Evolutionary conservation across 2,329 filamentous ascomycete genomes (phyloP).

Genomic region (Meredithiella fracta): DNA sequence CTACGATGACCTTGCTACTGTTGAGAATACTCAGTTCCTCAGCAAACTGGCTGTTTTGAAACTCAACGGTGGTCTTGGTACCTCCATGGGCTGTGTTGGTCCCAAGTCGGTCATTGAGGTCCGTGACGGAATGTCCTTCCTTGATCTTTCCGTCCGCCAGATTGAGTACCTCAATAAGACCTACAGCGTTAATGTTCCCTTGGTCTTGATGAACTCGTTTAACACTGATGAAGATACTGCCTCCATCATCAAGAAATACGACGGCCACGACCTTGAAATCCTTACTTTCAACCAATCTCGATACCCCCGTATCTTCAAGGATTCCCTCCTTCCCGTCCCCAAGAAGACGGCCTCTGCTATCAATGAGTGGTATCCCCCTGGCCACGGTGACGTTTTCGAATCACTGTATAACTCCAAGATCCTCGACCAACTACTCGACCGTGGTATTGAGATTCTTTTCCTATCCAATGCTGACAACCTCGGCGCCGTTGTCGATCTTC

Average conservation of each 20-base stretch:
- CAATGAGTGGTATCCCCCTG: conserved; percentile 95
- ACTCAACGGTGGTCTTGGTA: conserved; percentile 97
- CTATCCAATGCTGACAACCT: conserved; percentile 98
- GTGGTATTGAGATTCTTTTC: conserved; percentile 96
- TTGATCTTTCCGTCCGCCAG: conserved; percentile 95
- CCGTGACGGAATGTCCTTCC: conserved; percentile 99
- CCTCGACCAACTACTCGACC: conserved; percentile 86
- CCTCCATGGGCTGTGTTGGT: conserved; percentile 97
- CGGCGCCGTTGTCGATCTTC: conserved; percentile 90
- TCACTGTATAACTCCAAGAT: conserved; percentile 98
- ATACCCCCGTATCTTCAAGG: conserved; percentile 95
- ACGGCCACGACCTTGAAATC: conserved; percentile 98
- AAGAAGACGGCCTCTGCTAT: conserved; percentile 78
- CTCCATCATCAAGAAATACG: conserved; percentile 99
- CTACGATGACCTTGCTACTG: conserved; percentile 79
- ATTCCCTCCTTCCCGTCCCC: conserved; percentile 88
- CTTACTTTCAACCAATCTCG: conserved; percentile 99
- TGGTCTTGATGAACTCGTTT: conserved; percentile 99
- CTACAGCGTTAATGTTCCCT: conserved; percentile 91
- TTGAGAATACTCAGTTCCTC: conserved; percentile 82
- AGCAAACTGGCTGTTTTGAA: conserved; percentile 97
- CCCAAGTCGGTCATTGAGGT: conserved; percentile 99
- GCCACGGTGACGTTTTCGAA: conserved; percentile 99
- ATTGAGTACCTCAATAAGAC: conserved; percentile 99
- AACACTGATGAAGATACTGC: conserved; percentile 98